Evolutionary conservation across 129 eudicot genomes (phyloP).

Genomic region (Ambrosia trifida): DNA sequence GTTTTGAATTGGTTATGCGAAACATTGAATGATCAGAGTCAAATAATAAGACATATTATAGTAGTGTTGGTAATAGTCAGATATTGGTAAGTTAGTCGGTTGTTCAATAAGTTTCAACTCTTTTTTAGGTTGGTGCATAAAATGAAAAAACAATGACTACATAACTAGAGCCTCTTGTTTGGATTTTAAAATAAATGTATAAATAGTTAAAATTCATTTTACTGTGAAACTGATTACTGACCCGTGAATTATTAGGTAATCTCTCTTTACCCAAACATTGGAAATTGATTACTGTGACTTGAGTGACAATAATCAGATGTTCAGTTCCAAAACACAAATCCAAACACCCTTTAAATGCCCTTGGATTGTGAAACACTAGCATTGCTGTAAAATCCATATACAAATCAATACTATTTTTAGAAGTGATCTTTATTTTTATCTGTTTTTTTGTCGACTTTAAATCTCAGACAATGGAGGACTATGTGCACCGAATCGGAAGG

Average conservation of each 20-base stretch:
- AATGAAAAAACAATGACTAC: neutral
- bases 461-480: slow-evolving; percentile 78
- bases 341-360: neutral
- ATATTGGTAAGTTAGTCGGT: neutral
- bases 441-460: slow-evolving; percentile 16
- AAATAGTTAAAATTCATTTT: neutral
- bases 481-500: slow-evolving; percentile 85
- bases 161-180: neutral
- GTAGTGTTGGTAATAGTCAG: no score
- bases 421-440: neutral
- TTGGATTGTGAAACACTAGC: slow-evolving; percentile 4
- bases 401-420: neutral
- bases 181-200: neutral
- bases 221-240: neutral
- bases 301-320: neutral
- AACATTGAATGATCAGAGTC: no score
- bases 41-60: no score
- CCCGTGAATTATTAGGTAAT: slow-evolving; percentile 6
- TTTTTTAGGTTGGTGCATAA: neutral
- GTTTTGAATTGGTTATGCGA: no score
- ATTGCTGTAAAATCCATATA: neutral
- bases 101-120: neutral
- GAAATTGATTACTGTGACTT: neutral
- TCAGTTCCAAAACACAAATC: slow-evolving; percentile 1
- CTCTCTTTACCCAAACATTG: neutral